Evolutionary conservation across 108 stramenopile species (phyloP).

Genomic region (Stephanodiscus minutulus): DNA sequence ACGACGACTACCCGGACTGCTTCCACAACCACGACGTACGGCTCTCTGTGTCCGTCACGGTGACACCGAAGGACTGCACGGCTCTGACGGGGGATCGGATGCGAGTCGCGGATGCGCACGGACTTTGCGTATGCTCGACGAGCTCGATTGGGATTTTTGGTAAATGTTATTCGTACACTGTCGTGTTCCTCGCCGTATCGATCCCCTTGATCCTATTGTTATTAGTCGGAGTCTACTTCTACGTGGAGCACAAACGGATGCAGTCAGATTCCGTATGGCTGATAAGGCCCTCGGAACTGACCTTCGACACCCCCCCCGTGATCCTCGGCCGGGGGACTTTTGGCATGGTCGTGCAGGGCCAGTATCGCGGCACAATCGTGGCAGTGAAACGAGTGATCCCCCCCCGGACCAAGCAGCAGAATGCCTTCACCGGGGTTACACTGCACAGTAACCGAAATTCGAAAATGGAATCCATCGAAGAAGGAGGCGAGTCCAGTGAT

Average conservation of each 20-base stretch:
- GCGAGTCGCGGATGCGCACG: constrained; percentile 12
- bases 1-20: constrained; percentile 31
- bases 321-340: constrained; percentile 56
- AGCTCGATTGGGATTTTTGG: constrained; percentile 5
- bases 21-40: constrained; percentile 29
- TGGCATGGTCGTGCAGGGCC: constrained; percentile 50
- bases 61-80: constrained; percentile 16
- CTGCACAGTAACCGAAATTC: no score
- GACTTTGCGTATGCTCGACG: constrained; percentile 6
- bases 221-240: constrained; percentile 23
- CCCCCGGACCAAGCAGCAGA: background rate
- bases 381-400: constrained; percentile 59
- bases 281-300: constrained; percentile 38
- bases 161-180: background rate
- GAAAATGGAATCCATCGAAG: no score
- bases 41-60: constrained; percentile 3
- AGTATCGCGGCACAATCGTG: constrained; percentile 56
- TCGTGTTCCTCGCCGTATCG: no score
- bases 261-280: constrained; percentile 49
- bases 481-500: no score
- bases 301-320: constrained; percentile 32
- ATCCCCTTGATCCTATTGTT: constrained; percentile 27
- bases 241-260: constrained; percentile 26
- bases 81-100: constrained; percentile 11
- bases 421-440: no score